These are phyloP conservation scores for Thelonectria discophora DNA, from an alignment of 2,329 filamentous ascomycete species.

Conservation along the genomic window DNA sequence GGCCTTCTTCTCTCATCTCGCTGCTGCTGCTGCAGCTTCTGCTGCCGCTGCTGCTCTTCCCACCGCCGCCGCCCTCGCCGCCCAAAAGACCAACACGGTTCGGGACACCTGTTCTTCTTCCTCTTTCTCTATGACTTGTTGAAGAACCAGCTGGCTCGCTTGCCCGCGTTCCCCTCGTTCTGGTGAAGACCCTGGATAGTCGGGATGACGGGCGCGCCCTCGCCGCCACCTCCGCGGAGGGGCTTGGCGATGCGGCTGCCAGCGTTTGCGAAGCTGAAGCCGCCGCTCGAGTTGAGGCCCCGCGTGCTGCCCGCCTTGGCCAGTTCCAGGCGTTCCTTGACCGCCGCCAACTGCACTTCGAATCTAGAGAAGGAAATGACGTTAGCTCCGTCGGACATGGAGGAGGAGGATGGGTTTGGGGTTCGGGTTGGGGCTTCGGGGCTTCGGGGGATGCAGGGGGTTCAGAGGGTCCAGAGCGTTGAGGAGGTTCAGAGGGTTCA, in stretches of 20 bases:
- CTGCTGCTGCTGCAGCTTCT: too few species aligned
- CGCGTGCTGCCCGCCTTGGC: slow-evolving; percentile 92
- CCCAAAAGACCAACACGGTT: slow-evolving; percentile 32
- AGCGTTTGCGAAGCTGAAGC: slow-evolving; percentile 74
- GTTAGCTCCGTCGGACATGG: slow-evolving; percentile 40
- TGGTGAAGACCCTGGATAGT: slow-evolving; percentile 67
- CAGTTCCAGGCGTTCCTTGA: slow-evolving; percentile 96
- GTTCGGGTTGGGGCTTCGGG: too few species aligned
- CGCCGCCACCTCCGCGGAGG: slow-evolving; percentile 69
- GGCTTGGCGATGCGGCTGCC: slow-evolving; percentile 76
- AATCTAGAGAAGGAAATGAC: slow-evolving; percentile 70
- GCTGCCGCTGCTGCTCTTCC: slow-evolving; percentile 27
- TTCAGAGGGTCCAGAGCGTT: too few species aligned
- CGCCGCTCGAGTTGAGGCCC: slow-evolving; percentile 75
- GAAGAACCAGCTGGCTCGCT: slow-evolving; percentile 80
- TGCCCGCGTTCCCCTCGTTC: slow-evolving; percentile 64
- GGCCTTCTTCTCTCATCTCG: too few species aligned
- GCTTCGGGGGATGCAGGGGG: too few species aligned
- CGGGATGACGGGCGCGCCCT: slow-evolving; percentile 58
- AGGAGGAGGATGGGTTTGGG: background rate
- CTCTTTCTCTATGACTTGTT: slow-evolving; percentile 62
- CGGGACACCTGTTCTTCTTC: slow-evolving; percentile 13
- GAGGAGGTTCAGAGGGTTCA: too few species aligned
- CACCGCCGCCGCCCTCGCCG: slow-evolving; percentile 41
- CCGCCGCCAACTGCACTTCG: slow-evolving; percentile 93